Base-by-base conservation (phyloP, 164 flowering plant genomes). In the Magnolia changhungtana region DNA sequence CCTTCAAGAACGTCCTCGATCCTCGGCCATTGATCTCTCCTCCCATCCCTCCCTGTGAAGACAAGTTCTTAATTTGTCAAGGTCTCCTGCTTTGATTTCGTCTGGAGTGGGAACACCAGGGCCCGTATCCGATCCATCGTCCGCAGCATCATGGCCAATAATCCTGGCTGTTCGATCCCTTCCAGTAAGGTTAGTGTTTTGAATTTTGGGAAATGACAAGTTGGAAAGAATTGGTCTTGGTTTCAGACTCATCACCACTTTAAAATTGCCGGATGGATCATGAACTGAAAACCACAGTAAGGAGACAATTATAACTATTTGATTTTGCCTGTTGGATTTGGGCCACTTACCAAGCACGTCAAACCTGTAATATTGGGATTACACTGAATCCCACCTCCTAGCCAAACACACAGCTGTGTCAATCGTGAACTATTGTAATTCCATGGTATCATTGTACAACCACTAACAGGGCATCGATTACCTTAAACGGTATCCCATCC, bases 11-110 rank as follows among this genome's bases (percentile, higher is more conserved):
- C 67, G 82, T 90, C 14, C 29, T 31, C 16, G 94, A 96, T 72
- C 98, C 98, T 0, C 16, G 78, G 61, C 67, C 88, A 0, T 74
- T 89, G 66, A 70, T 81, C 14, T 63, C 77, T 27, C 89, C 90
- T 3, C 80, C 98, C 51, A 93, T 94, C 37, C 96, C 95, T 51
- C 87, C 92, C 0, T 96, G 99, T 69, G 98, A 94, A 86, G 91
- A 89, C 8, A 93, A 92, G 88, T 89, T 78, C 80, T n/a, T n/a
- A n/a, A n/a, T 90, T 72, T 74, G 69, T 82, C 8, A 89, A 81
- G 74, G 19, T 65, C 0, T 95, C 97, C 1, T 96, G 99, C 82
- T 92, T 72, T 67, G 99, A 96, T 82, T 96, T 96, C 74, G 87
- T 86, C 0, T 96, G 95, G 95, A 96, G 98, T 76, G 99, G 98